Evolutionary conservation across 2,329 filamentous ascomycete genomes (phyloP), one percentile per base, ranked within the genome.

Genomic region (Microdochium trichocladiopsis): DNA sequence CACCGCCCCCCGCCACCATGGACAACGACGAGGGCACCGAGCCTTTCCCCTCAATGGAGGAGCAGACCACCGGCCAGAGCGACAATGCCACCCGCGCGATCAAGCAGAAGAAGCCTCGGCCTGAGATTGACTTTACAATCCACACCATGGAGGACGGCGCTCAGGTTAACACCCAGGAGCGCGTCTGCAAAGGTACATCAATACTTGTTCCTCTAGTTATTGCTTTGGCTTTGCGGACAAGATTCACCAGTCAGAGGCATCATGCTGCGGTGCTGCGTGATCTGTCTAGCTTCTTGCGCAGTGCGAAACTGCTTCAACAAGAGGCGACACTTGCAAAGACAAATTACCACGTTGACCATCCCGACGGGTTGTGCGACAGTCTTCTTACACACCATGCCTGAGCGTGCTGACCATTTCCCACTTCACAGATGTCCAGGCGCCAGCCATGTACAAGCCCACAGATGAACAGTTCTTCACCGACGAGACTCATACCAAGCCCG

Each of bases 111-210:
- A 93, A 88, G 77, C 92, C 93, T 51, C 80, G 95, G 50, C 94
- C 94, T 53, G 93, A 97, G 79, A 97, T 99, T 66, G 94, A 99
- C 77, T 99, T 99, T 71, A 95, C 90, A 52, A 84, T 99, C 66
- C 94, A 99, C 72, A 94, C 88, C 57, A 96, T 97, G 93, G 94
- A 99, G 71, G 94, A 99, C 78, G 90, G 90, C 66, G 86, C 83
- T 51, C 90, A 96, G 75, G 94, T 99, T 68, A 97, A 83, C 83
- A 99, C 94, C 56, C 75, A 88, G 69, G 94, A 99, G 74, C 84
- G 94, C 69, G 94, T 99, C 56, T 96, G 93, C 80, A 99, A 97
- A 91, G 94, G 94, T 97, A 82, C 58, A 72, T 18, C 51, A 5
- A 41, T 52, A 49, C 45, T 54, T 36, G 47, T 31, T 24, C 14